A percentile compares a stretch with the other conserved stretches of the same genome.
Conservation (phyloP, 768 basidiomycete genomes). For the Trametes cinnabarina region DNA sequence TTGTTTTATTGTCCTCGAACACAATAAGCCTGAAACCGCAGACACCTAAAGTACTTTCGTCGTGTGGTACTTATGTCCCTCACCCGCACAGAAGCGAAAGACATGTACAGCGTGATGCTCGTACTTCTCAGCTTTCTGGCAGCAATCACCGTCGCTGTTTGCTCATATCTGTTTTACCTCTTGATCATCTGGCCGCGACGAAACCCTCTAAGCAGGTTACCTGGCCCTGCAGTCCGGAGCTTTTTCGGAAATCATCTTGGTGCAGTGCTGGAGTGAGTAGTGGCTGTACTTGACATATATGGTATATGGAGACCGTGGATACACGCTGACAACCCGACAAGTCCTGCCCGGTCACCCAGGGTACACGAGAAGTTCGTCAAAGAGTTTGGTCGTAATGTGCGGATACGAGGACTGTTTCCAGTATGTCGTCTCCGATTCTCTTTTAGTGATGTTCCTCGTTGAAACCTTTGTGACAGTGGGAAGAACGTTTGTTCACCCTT, state of each 20-base stretch:
- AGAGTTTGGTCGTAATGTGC: conserved; percentile 67
- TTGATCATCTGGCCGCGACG: conserved; percentile 27
- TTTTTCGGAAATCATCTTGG: conserved; percentile 55
- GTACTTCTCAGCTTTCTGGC: conserved; percentile 1
- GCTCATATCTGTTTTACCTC: conserved; percentile 27
- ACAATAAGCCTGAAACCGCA: conserved; percentile 13
- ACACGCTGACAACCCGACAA: conserved; percentile 24
- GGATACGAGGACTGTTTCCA: conserved; percentile 64
- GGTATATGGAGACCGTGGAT: neutral
- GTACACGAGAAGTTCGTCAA: conserved; percentile 53
- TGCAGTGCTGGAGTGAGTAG: conserved; percentile 56
- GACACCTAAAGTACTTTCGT: neutral
- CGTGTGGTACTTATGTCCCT: conserved; percentile 2
- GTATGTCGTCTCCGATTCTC: conserved; percentile 43
- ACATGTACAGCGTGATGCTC: neutral
- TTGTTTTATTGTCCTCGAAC: conserved; percentile 9
- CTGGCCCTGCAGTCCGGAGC: conserved; percentile 54
- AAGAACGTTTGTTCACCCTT: conserved; percentile 73
- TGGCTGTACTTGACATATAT: neutral
- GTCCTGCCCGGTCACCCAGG: conserved; percentile 50
- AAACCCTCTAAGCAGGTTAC: conserved; percentile 52
- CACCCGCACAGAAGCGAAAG: neutral
- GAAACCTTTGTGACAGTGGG: conserved; percentile 45
- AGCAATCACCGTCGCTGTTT: conserved; percentile 1
- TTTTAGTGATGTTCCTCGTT: too few relatives aligned